A percentile compares a stretch with the other conserved stretches of the same genome.
Evolutionary conservation across 2,329 filamentous ascomycete species (phyloP).

Genomic region (Rutstroemia sp.): DNA sequence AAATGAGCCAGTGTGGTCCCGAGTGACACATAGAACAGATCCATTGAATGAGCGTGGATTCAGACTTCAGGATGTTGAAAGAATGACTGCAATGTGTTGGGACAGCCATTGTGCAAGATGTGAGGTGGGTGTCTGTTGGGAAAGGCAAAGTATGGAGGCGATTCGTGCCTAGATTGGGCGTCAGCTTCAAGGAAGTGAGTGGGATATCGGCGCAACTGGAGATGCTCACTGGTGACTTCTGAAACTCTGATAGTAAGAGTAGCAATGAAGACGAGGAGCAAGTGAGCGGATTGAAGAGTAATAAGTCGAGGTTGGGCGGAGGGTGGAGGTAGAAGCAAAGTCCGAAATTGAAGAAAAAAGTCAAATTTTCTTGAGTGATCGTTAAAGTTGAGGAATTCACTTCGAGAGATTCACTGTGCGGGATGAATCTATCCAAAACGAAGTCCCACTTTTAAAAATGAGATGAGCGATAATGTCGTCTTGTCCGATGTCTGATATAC

Average conservation of each 20-base stretch:
- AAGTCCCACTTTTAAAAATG: background rate
- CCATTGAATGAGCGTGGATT: conserved; percentile 59
- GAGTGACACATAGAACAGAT: conserved; percentile 56
- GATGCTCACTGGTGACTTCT: background rate
- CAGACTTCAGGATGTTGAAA: conserved; percentile 60
- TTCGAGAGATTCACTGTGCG: background rate
- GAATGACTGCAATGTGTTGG: conserved; percentile 51
- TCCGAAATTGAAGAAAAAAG: too few species aligned
- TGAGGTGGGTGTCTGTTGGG: background rate
- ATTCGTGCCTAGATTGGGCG: background rate
- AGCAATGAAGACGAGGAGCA: background rate
- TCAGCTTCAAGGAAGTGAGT: background rate
- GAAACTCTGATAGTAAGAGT: too few species aligned
- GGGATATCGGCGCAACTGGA: background rate
- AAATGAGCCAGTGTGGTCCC: conserved; percentile 61
- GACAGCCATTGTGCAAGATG: conserved; percentile 39
- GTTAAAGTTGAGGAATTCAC: too few species aligned
- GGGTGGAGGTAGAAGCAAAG: too few species aligned
- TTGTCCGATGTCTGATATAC: background rate
- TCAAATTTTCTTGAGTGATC: too few species aligned
- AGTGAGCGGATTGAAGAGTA: background rate
- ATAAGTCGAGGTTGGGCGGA: background rate
- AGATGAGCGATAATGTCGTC: background rate
- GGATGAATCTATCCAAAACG: background rate
- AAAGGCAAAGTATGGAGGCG: background rate